phyloP scores from a whole-genome alignment of 768 basidiomycete genomes.

The Rhodotorula babjevae region DNA sequence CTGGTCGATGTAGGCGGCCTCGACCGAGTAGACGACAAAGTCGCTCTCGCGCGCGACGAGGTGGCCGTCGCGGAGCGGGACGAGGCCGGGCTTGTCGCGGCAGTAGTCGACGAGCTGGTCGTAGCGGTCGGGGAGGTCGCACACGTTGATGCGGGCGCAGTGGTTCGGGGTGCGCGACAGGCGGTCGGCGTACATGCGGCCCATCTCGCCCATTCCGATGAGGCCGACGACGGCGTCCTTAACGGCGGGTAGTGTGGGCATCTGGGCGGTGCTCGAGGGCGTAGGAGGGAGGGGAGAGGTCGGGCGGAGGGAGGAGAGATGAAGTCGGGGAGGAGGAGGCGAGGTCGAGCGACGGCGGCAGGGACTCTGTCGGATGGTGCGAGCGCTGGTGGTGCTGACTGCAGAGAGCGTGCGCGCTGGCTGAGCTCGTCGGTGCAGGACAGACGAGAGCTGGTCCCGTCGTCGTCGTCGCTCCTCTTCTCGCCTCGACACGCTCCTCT shows the following conservation, averaged over 20 bases:
- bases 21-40: slow-evolving; percentile 90
- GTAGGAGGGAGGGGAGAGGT: no score
- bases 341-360: no score
- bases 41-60: slow-evolving; percentile 81
- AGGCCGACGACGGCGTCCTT: slow-evolving; percentile 60
- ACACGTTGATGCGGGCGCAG: slow-evolving; percentile 87
- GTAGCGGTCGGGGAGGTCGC: slow-evolving; percentile 72
- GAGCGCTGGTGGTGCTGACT: no score
- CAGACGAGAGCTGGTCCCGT: no score
- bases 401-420: no score
- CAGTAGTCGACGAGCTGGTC: slow-evolving; percentile 61
- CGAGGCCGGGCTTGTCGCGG: slow-evolving; percentile 48
- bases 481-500: no score
- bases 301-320: no score
- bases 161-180: slow-evolving; percentile 63
- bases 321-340: no score
- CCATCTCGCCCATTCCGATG: slow-evolving; percentile 98
- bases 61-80: slow-evolving; percentile 73
- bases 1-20: slow-evolving; percentile 74
- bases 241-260: neutral
- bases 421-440: no score
- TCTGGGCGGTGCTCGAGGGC: no score
- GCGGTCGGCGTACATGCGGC: slow-evolving; percentile 80
- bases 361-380: no score
- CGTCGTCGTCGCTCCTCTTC: no score